phyloP scores from a whole-genome alignment of 768 basidiomycete genomes.

The Mycena vulgaris region DNA sequence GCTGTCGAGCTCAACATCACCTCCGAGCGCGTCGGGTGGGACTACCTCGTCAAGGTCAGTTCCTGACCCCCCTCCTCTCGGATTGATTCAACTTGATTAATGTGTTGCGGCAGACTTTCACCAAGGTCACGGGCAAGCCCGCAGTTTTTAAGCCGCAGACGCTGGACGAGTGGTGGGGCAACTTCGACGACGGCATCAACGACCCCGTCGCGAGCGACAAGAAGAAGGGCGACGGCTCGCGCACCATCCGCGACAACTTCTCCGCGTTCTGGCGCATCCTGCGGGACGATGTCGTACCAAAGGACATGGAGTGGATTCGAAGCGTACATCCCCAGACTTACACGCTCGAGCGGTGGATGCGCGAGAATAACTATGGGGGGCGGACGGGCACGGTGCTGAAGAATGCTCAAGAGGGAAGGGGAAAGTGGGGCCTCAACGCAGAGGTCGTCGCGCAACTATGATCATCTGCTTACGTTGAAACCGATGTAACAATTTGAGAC shows the following conservation, averaged over 20 bases:
- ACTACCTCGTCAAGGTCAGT: conserved; percentile 48
- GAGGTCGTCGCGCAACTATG: conserved; percentile 1
- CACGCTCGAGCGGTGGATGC: conserved; percentile 53
- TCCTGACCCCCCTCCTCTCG: neutral
- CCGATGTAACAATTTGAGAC: neutral
- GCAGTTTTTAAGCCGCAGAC: conserved; percentile 19
- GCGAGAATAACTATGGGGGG: conserved; percentile 29
- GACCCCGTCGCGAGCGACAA: conserved; percentile 23
- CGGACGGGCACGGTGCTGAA: neutral
- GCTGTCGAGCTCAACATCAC: conserved; percentile 55
- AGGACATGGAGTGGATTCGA: conserved; percentile 53
- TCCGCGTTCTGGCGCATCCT: conserved; percentile 50
- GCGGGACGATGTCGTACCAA: conserved; percentile 49
- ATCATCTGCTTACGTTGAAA: neutral
- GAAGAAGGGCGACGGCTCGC: conserved; percentile 17
- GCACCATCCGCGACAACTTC: conserved; percentile 24
- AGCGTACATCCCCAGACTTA: conserved; percentile 45
- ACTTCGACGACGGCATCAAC: conserved; percentile 24
- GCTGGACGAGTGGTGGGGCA: conserved; percentile 36
- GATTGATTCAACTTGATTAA: neutral
- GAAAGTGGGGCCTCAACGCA: neutral
- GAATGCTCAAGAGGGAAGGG: neutral
- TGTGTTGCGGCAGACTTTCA: conserved; percentile 31
- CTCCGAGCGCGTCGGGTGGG: conserved; percentile 55
- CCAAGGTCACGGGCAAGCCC: conserved; percentile 31